These are phyloP conservation scores for Scutellaria baicalensis DNA, from an alignment of 257 asterid genomes.

Conservation along the genomic window DNA sequence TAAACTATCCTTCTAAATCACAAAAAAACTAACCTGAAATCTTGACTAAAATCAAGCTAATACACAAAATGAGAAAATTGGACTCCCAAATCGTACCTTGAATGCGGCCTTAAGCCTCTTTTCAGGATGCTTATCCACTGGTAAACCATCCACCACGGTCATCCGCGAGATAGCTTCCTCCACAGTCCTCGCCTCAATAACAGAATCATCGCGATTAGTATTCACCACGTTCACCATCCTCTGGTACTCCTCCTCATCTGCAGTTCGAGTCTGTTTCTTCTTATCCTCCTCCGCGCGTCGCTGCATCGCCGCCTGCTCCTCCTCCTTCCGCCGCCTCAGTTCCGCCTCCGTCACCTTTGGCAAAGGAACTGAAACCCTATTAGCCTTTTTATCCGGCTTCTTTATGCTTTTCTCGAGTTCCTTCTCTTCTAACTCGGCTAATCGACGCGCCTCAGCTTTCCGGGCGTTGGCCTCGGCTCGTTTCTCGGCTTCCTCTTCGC, in stretches of 20 bases:
- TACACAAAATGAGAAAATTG: not conserved
- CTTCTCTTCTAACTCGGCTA: conserved; percentile 84
- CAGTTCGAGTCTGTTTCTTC: conserved; percentile 55
- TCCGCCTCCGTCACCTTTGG: conserved; percentile 95
- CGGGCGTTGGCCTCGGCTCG: conserved; percentile 73
- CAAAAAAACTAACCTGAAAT: not conserved
- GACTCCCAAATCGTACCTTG: conserved; percentile 37
- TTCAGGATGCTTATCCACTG: conserved; percentile 90
- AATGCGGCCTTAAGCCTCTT: conserved; percentile 90
- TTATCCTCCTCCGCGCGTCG: conserved; percentile 69
- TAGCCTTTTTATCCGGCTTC: conserved; percentile 85
- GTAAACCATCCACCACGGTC: conserved; percentile 48
- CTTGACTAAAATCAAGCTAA: not conserved
- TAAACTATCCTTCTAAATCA: not conserved
- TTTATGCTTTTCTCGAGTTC: conserved; percentile 61
- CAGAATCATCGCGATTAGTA: conserved; percentile 70
- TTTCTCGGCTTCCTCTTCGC: conserved; percentile 86
- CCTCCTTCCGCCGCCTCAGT: conserved; percentile 62
- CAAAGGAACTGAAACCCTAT: conserved; percentile 60
- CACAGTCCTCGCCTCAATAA: conserved; percentile 71
- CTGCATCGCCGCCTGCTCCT: conserved; percentile 57
- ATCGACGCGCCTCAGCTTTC: conserved; percentile 78
- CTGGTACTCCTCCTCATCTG: conserved; percentile 86
- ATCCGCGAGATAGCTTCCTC: conserved; percentile 84
- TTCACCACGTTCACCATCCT: conserved; percentile 58